A percentile compares a stretch with the other conserved stretches of the same genome.
Evolutionary conservation across 176 grass and related monocot genomes (phyloP).

Genomic region (Tillandsia leiboldiana): DNA sequence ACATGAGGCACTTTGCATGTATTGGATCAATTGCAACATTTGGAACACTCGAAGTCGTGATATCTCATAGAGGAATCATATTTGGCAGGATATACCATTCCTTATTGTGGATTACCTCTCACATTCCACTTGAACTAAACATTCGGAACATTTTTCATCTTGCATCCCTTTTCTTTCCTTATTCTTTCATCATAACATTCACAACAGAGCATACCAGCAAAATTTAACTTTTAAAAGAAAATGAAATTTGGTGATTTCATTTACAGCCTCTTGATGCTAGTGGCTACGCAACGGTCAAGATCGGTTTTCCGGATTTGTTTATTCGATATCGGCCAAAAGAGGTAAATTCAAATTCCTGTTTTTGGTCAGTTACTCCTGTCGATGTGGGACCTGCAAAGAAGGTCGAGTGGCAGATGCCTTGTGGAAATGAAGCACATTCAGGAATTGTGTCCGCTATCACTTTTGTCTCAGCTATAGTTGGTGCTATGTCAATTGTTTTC

Average conservation of each 20-base stretch:
- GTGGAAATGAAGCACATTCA: conserved; percentile 44
- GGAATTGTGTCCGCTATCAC: conserved; percentile 56
- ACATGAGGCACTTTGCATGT: no score
- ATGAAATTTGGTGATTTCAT: conserved; percentile 10
- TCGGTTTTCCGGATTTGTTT: conserved; percentile 38
- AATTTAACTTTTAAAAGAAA: not conserved
- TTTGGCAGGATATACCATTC: no score
- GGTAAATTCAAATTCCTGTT: conserved; percentile 21
- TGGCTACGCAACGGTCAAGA: conserved; percentile 38
- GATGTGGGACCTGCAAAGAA: conserved; percentile 15
- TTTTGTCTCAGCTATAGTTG: conserved; percentile 58
- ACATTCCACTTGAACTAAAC: not conserved
- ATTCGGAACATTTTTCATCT: not conserved
- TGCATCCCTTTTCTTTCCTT: not conserved
- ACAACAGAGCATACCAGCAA: not conserved
- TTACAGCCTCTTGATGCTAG: conserved; percentile 58
- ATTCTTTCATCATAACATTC: conserved; percentile 1
- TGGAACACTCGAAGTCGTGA: no score
- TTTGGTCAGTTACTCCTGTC: conserved; percentile 25
- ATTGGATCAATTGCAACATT: no score
- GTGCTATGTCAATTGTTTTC: conserved; percentile 53
- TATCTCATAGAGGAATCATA: no score
- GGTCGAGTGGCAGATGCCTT: conserved; percentile 54
- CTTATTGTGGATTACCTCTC: no score
- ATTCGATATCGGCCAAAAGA: conserved; percentile 49